Percentiles rank a stretch among this genome's conserved stretches.
phyloP scores from a whole-genome alignment of 202 grass and related monocot species.

The Setaria viridis region DNA sequence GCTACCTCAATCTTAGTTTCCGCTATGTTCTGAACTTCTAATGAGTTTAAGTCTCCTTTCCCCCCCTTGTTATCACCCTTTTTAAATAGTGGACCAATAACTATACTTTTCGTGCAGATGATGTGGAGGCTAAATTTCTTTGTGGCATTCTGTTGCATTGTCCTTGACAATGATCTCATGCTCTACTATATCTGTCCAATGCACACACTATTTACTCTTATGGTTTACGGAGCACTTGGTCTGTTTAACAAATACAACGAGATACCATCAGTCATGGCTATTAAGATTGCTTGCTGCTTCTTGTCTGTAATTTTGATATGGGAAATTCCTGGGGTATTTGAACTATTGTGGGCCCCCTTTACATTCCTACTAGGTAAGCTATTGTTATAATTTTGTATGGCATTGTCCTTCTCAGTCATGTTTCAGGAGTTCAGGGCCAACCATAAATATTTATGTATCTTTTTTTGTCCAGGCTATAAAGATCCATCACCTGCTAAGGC shows the following conservation, averaged over 20 bases:
- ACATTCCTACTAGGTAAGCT: conserved; percentile 85
- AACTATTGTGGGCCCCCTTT: conserved; percentile 82
- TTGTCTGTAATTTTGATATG: conserved; percentile 89
- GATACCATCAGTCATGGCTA: conserved; percentile 80
- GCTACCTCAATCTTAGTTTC: conserved; percentile 29
- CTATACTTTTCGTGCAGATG: conserved; percentile 71
- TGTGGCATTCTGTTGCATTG: conserved; percentile 91
- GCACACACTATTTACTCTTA: conserved; percentile 99
- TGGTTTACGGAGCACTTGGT: conserved; percentile 93
- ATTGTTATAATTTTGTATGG: conserved; percentile 1
- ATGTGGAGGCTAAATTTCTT: conserved; percentile 99
- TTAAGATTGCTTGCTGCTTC: conserved; percentile 80
- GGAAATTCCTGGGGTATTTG: conserved; percentile 97
- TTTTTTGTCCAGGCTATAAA: conserved; percentile 73
- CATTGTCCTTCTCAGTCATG: conserved; percentile 20
- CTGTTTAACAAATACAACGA: conserved; percentile 98
- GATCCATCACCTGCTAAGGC: conserved; percentile 89
- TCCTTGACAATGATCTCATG: conserved; percentile 95
- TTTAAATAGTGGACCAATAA: background rate
- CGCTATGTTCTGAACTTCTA: background rate
- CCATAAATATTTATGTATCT: background rate
- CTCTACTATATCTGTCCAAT: conserved; percentile 99
- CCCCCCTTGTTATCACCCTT: background rate
- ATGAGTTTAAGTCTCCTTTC: conserved; percentile 1
- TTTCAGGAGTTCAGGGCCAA: background rate